Evolutionary conservation across 257 asterid species (phyloP), one percentile per base, ranked within the genome.

Genomic region (Linderniella brevidens): DNA sequence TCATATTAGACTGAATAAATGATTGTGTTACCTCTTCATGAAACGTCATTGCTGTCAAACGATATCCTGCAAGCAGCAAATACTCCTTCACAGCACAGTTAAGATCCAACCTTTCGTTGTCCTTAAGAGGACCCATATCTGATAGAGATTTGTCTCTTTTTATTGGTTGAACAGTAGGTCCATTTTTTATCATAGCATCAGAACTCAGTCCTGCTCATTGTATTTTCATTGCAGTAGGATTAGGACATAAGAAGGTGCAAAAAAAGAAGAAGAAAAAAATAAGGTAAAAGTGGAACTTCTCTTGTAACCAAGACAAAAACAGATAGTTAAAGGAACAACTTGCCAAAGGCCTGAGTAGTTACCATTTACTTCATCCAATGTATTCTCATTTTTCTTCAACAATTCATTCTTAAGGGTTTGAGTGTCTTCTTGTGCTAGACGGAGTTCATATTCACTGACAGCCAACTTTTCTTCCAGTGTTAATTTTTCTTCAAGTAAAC

Each of bases 1-100:
- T 59, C 57, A 48, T 64, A 55, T 44, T 50, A 40, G 57, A 51
- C 16, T 49, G 65, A 45, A 13, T 44, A 1, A 44, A 7, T 17
- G 1, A 45, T 53, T 39, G 56, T 49, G 35, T 41, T 72, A 90
- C 99, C 99, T 90, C 99, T 68, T 90, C 99, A 48, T 77, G 77
- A 71, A 90, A 90, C 66, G 99, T 90, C 99, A 90, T 90, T 45
- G 96, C 93, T 47, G 94, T 81, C 66, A 90, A 73, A 48, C 99
- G 96, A 53, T 90, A 90, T 48, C 99, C 99, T 13, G 94, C 99
- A 56, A 82, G 68, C 46, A 75, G 58, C 61, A 90, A 63, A 71
- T 90, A 90, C 64, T 90, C 99, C 77, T 85, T 90, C 58, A 90
- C 94, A 44, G 99, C 99, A 64, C 79, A 81, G 70, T 90, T 85